These are phyloP conservation scores for Cercophora samala DNA, from an alignment of 495 filamentous ascomycete species.

Conservation along the genomic window DNA sequence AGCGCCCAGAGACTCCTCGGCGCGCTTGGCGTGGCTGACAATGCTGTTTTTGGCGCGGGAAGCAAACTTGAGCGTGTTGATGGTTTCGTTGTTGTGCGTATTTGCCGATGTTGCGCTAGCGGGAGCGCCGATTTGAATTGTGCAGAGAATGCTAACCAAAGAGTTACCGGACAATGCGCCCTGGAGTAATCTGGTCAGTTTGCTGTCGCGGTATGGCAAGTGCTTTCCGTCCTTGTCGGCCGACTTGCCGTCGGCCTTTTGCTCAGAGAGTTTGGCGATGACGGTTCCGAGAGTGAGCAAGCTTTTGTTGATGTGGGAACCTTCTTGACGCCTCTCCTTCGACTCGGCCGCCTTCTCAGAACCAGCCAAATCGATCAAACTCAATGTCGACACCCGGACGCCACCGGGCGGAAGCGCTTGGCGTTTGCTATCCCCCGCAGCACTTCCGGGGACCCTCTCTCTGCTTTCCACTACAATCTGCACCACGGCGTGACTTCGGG, in stretches of 20 bases:
- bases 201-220: conserved; percentile 94
- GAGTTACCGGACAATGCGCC: conserved; percentile 91
- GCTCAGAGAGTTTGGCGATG: conserved; percentile 77
- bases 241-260: conserved; percentile 72
- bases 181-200: conserved; percentile 88
- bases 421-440: conserved; percentile 62
- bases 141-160: conserved; percentile 94
- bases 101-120: conserved; percentile 60
- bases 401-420: conserved; percentile 79
- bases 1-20: conserved; percentile 77
- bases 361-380: conserved; percentile 92
- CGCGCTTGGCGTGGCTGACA: conserved; percentile 92
- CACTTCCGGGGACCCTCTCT: conserved; percentile 65
- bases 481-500: conserved; percentile 94
- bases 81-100: conserved; percentile 76
- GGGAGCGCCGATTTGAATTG: conserved; percentile 73
- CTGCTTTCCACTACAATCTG: conserved; percentile 98
- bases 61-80: conserved; percentile 96
- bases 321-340: conserved; percentile 91
- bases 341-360: conserved; percentile 94
- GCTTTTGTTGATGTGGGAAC: conserved; percentile 97
- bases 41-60: conserved; percentile 96
- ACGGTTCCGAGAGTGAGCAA: conserved; percentile 92
- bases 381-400: conserved; percentile 90
- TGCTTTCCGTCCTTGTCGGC: conserved; percentile 82